phyloP scores from a whole-genome alignment of 495 filamentous ascomycete genomes.

The Schizothecium vesticola region DNA sequence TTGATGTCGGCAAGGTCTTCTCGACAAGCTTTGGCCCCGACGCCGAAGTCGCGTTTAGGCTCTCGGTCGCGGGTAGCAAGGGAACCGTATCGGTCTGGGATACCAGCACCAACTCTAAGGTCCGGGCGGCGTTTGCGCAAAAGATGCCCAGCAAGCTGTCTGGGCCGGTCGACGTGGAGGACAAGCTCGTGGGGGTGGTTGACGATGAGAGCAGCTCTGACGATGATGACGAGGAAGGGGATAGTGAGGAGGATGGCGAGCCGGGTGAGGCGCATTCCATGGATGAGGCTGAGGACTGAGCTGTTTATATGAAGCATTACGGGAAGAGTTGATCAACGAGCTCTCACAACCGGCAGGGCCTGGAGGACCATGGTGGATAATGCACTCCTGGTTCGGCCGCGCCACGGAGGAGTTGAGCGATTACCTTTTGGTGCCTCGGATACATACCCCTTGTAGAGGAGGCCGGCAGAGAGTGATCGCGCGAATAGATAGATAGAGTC shows the following conservation, averaged over 20 bases:
- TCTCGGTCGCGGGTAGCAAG: conserved; percentile 93
- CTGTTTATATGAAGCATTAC: neutral
- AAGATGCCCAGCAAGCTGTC: conserved; percentile 47
- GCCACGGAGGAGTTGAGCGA: conserved; percentile 1
- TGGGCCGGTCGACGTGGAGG: conserved; percentile 58
- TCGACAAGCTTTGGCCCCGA: conserved; percentile 86
- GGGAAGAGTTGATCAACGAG: neutral
- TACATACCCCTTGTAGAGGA: neutral
- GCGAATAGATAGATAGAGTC: neutral
- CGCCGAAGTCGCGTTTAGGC: conserved; percentile 77
- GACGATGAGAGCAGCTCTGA: conserved; percentile 54
- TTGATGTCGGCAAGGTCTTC: conserved; percentile 93
- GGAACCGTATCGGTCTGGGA: conserved; percentile 94
- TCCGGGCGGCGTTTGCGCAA: conserved; percentile 79
- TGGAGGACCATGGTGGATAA: neutral
- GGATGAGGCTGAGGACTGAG: conserved; percentile 65
- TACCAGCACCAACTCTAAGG: conserved; percentile 85
- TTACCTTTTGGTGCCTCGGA: neutral
- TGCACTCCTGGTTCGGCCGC: neutral
- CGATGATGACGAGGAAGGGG: conserved; percentile 49
- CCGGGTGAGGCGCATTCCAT: conserved; percentile 78
- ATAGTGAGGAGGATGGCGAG: conserved; percentile 53
- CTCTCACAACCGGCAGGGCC: neutral
- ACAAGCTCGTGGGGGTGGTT: conserved; percentile 68
- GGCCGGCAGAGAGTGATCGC: neutral